Conservation (phyloP, 2,329 filamentous ascomycete species). For the Colletotrichum acutatum region DNA sequence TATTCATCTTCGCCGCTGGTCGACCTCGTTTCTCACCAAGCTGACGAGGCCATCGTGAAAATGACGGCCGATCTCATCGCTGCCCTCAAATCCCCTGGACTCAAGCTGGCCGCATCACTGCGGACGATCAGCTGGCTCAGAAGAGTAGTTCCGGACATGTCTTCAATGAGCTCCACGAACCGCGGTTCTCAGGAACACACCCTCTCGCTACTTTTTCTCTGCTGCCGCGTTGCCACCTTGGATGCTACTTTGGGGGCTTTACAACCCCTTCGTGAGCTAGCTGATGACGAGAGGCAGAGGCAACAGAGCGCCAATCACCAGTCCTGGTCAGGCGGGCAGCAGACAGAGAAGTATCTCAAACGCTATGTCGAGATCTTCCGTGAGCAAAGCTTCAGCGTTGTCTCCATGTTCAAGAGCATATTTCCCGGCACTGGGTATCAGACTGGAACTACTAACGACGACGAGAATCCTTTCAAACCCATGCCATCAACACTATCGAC, state of each 20-base stretch:
- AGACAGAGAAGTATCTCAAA: slow-evolving; percentile 94
- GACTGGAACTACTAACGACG: slow-evolving; percentile 15
- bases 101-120: slow-evolving; percentile 91
- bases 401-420: slow-evolving; percentile 93
- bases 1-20: slow-evolving; percentile 85
- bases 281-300: slow-evolving; percentile 80
- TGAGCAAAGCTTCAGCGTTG: slow-evolving; percentile 95
- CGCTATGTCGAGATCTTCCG: slow-evolving; percentile 97
- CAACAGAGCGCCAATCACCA: slow-evolving; percentile 53
- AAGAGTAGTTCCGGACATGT: slow-evolving; percentile 83
- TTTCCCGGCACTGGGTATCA: slow-evolving; percentile 68
- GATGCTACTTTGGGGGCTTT: slow-evolving; percentile 83
- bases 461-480: slow-evolving; percentile 60
- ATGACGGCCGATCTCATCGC: slow-evolving; percentile 87
- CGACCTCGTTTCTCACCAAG: slow-evolving; percentile 77
- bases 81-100: slow-evolving; percentile 78
- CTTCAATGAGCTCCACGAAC: slow-evolving; percentile 35
- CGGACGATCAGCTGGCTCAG: slow-evolving; percentile 92
- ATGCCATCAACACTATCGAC: slow-evolving; percentile 83
- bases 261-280: slow-evolving; percentile 86
- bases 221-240: slow-evolving; percentile 85
- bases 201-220: slow-evolving; percentile 85
- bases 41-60: slow-evolving; percentile 87
- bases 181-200: slow-evolving; percentile 66
- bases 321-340: slow-evolving; percentile 79